Evolutionary conservation across 352 stramenopile genomes (phyloP), one percentile per base, ranked within the genome.

Genomic region (Phytophthora foliorum): DNA sequence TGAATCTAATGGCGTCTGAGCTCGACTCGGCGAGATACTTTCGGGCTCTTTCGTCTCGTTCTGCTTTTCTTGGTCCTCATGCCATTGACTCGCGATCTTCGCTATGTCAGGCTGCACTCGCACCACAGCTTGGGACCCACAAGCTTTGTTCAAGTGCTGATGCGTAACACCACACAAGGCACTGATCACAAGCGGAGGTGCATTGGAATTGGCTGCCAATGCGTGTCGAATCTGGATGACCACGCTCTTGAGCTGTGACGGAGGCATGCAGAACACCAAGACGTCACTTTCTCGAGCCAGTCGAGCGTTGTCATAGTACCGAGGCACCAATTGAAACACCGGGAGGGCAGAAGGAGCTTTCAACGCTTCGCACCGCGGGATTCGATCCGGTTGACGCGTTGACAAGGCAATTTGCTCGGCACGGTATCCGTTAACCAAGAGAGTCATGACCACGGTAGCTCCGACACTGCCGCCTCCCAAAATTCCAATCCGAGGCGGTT

Each of bases 231-330:
- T 80, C 61, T 93, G 86, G 48, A 92, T 89, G 22, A 69, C 62
- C 24, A 93, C 81, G 53, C 72, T 86, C 52, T 89, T 90, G 57
- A 93, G 70, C 65, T 93, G 86, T 25, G 83, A 78, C 29, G 86
- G 80, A 34, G 82, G 77, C 67, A 90, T 86, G 57, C 83, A 91
- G 10, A 93, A 57, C 36, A 91, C 59, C 24, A 93, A 57, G 0
- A 93, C 50, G 59, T 92, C 78, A 49, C 69, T 82, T 56, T 92
- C 82, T 21, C 69, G 58, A 11, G 75, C 78, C 19, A 87, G 21
- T 8, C 84, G 78, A 14, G 76, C 72, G 22, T 91, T 93, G 69
- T 93, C 82, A 54, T 86, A 82, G 69, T 81, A 82, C 17, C 80
- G 78, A 42, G 60, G 6, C 11, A 90, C 59, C 17, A 66, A 32